phyloP scores from a whole-genome alignment of 2,329 filamentous ascomycete species.

The Colletotrichum siamense region DNA sequence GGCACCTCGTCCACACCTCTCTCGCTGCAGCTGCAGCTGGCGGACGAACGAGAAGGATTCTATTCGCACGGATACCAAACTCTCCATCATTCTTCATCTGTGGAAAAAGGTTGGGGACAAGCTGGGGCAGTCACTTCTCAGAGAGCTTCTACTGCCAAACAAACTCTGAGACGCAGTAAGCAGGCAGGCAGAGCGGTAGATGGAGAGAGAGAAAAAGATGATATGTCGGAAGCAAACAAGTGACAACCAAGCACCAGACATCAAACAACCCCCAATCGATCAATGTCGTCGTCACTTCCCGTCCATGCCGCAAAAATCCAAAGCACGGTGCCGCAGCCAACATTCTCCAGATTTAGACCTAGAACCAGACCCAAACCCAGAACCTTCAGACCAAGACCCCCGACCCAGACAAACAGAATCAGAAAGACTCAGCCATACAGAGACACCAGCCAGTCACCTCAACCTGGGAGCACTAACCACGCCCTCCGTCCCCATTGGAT shows the following conservation, averaged over 20 bases:
- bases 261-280: background rate
- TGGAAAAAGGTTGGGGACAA: background rate
- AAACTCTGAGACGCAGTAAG: background rate
- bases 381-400: background rate
- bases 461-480: background rate
- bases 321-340: background rate
- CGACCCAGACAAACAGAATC: background rate
- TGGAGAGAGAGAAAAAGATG: background rate
- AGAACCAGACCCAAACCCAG: background rate
- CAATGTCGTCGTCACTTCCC: background rate
- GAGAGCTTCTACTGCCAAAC: background rate
- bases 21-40: background rate
- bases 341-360: background rate
- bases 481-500: background rate
- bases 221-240: background rate
- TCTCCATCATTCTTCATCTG: slow-evolving; percentile 5
- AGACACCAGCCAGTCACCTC: background rate
- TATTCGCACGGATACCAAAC: slow-evolving; percentile 2
- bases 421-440: background rate
- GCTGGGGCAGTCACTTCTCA: background rate
- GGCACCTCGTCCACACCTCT: slow-evolving; percentile 13
- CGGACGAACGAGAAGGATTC: background rate
- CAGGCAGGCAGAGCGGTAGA: background rate
- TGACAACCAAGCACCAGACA: background rate
- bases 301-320: background rate